Base-by-base conservation (phyloP, 2,329 filamentous ascomycete genomes). In the Peltaster fructicola region DNA sequence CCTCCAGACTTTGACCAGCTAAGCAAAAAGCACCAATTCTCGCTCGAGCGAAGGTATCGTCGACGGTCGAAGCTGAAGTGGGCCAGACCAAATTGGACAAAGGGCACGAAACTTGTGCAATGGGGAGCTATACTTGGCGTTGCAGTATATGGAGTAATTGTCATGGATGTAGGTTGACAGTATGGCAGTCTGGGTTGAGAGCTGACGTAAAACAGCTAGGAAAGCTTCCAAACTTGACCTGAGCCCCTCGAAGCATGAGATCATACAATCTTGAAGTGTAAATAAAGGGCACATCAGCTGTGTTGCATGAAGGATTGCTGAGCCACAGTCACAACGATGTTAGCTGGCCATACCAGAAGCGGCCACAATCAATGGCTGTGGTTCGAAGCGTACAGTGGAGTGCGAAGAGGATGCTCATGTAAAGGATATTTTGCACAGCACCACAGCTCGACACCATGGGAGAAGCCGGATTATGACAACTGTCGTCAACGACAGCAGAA, bases 11-110 rank as follows among this genome's bases (percentile, higher is more conserved):
- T 85, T 50, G 54, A 61, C 33, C 65, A 68, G 44, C 63, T 85
- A 30, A 68, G 68, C 17, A 54, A 61, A 22, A 75, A 76, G 48
- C 69, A 82, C 43, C 73, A 84, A 50, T 75, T 84, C 45, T 64
- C 70, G 20, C 73, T 81, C 39, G 78, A 85, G 57, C 71, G 76
- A 48, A 73, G 75, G 44, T 84, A 75, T 53, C 76, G 80, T 52
- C 63, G 78, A 25, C 63, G 78, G 26, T 51, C 75, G 14, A 60
- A 62, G 30, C 50, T 77, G 37, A 66, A 68, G 39, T 65, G 63
- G 43, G 59, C 63, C 19, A 56, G 70, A 12, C 73, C 74, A 6
- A 48, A 52, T 23, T 79, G 72, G 70, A 61, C 65, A 20, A 78
- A 73, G 47, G 59, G 54, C 31, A 56, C 73, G 28, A 69, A 68